Conservation (phyloP, 768 basidiomycete genomes). For the Clavaria fumosa region DNA sequence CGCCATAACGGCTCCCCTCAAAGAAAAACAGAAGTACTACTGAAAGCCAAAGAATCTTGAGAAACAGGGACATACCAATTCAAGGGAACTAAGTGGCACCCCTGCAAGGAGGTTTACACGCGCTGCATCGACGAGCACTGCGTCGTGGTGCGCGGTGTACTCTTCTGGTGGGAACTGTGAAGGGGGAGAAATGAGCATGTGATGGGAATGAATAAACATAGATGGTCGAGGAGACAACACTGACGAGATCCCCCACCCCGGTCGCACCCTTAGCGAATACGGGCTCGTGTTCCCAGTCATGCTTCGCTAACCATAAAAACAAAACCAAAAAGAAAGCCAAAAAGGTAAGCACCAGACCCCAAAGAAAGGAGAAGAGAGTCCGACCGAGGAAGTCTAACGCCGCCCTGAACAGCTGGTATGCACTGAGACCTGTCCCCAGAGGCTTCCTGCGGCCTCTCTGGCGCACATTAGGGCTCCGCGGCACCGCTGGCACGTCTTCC, state of each 20-base stretch:
- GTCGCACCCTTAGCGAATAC: conserved; percentile 40
- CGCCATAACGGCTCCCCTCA: too few relatives aligned
- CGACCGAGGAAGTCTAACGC: conserved; percentile 71
- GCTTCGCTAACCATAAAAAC: conserved; percentile 36
- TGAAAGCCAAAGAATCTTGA: too few relatives aligned
- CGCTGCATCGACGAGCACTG: conserved; percentile 65
- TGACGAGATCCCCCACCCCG: conserved; percentile 25
- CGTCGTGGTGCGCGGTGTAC: conserved; percentile 32
- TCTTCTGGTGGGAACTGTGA: conserved; percentile 44
- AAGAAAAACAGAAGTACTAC: too few relatives aligned
- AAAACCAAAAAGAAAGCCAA: conserved; percentile 6
- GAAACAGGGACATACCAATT: conserved; percentile 56
- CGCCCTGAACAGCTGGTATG: conserved; percentile 82
- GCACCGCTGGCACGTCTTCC: too few relatives aligned
- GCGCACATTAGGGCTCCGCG: conserved; percentile 16
- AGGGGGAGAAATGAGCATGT: conserved; percentile 3
- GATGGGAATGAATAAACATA: conserved; percentile 2
- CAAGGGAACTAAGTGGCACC: conserved; percentile 62
- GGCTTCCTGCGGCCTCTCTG: conserved; percentile 31
- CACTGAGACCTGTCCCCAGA: conserved; percentile 69
- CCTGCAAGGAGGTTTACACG: conserved; percentile 62
- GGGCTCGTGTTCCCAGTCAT: conserved; percentile 42
- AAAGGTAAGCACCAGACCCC: conserved; percentile 5
- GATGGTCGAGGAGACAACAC: too few relatives aligned
- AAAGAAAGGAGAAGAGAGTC: conserved; percentile 12